Evolutionary conservation across 164 flowering plant species (phyloP).

Genomic region (Piper betle): DNA sequence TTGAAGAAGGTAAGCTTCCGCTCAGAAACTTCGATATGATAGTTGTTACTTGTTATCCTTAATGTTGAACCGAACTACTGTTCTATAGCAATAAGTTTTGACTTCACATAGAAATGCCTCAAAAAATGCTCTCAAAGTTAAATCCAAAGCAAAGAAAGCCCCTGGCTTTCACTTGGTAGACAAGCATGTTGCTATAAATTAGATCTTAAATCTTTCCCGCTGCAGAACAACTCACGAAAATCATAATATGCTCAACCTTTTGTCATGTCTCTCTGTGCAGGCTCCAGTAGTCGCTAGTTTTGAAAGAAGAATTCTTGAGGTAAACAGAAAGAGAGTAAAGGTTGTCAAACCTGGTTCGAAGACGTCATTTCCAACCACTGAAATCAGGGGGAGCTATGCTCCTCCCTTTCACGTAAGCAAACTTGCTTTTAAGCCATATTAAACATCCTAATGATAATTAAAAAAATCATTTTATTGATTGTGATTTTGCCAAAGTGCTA

Average conservation of each 20-base stretch:
- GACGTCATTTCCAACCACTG: conserved; percentile 90
- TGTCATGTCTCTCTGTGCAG: conserved; percentile 23
- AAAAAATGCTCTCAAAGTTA: neutral
- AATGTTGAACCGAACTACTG: too few relatives aligned
- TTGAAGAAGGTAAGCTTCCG: conserved; percentile 47
- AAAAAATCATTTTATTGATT: neutral
- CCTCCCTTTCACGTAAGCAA: conserved; percentile 93
- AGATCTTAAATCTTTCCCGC: too few relatives aligned
- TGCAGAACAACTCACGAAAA: neutral
- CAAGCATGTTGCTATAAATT: too few relatives aligned
- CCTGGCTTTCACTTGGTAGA: too few relatives aligned
- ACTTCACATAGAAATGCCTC: neutral
- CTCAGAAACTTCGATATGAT: too few relatives aligned
- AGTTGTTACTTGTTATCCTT: too few relatives aligned
- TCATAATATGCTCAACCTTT: neutral
- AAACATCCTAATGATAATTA: neutral
- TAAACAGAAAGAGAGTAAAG: conserved; percentile 80
- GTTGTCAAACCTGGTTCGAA: conserved; percentile 96
- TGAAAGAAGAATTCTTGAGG: conserved; percentile 86
- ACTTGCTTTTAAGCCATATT: neutral
- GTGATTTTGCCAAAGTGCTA: neutral
- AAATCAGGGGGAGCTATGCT: conserved; percentile 84
- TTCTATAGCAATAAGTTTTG: neutral
- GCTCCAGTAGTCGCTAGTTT: conserved; percentile 50
- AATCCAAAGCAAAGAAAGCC: too few relatives aligned